Evolutionary conservation across 768 basidiomycete genomes (phyloP).

Genomic region (Russula earlei): DNA sequence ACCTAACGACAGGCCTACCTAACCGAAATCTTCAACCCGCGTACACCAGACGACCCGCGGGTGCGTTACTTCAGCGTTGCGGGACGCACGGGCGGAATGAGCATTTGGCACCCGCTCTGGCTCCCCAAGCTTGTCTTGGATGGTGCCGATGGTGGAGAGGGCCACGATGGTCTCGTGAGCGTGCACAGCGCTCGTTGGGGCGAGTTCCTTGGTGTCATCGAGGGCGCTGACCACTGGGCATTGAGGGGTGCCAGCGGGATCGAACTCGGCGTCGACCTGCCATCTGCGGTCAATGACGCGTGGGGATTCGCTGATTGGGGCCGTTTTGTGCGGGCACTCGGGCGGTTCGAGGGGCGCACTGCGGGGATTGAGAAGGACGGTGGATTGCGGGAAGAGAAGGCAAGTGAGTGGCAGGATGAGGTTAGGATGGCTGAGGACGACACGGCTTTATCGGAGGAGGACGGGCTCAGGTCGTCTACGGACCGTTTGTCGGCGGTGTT

Average conservation of each 20-base stretch:
- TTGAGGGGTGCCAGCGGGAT: conserved; percentile 81
- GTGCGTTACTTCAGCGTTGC: conserved; percentile 93
- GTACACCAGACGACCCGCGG: conserved; percentile 63
- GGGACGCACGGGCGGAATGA: conserved; percentile 55
- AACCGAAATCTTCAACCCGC: conserved; percentile 71
- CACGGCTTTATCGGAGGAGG: conserved; percentile 39
- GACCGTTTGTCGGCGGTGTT: conserved; percentile 66
- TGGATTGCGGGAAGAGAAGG: not conserved
- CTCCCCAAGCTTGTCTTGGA: conserved; percentile 92
- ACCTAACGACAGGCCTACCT: conserved; percentile 82
- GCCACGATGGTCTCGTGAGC: conserved; percentile 88
- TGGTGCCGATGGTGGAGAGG: conserved; percentile 65
- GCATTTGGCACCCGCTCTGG: conserved; percentile 93
- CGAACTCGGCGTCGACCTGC: conserved; percentile 54
- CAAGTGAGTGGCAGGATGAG: not conserved
- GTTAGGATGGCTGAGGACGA: not conserved
- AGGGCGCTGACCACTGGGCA: conserved; percentile 95
- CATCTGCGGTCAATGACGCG: conserved; percentile 39
- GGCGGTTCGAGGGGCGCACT: conserved; percentile 26
- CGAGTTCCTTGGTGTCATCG: conserved; percentile 83
- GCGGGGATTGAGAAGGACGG: conserved; percentile 15
- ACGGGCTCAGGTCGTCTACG: conserved; percentile 54
- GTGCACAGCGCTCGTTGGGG: conserved; percentile 95
- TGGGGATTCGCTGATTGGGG: conserved; percentile 48
- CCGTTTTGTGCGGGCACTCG: conserved; percentile 42